phyloP scores from a whole-genome alignment of 2,329 filamentous ascomycete species.

The Fusarium sp. region DNA sequence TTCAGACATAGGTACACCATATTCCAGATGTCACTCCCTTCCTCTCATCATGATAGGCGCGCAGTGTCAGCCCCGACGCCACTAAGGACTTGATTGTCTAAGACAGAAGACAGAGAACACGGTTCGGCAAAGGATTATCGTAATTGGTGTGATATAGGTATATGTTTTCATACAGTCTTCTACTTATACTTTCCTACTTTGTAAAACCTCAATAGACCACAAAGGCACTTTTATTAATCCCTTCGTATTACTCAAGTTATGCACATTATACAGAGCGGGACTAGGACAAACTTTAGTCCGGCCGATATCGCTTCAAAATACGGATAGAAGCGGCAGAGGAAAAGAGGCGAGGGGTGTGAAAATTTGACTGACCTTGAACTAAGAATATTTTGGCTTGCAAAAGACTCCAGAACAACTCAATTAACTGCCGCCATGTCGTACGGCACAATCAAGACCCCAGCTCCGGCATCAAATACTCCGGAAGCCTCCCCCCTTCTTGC shows the following conservation, averaged over 20 bases:
- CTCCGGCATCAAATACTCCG: neutral
- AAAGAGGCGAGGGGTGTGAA: neutral
- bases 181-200: neutral
- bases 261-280: neutral
- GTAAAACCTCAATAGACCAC: neutral
- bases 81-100: neutral
- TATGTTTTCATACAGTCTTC: neutral
- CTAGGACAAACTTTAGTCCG: constrained; percentile 1
- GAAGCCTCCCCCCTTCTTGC: constrained; percentile 3
- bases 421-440: constrained; percentile 17
- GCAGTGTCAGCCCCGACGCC: neutral
- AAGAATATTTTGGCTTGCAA: neutral
- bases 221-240: neutral
- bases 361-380: neutral
- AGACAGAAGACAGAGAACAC: neutral
- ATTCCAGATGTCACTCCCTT: neutral
- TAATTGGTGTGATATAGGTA: neutral
- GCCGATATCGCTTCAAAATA: neutral
- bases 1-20: neutral
- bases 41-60: neutral
- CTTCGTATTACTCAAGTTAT: neutral
- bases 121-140: neutral
- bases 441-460: neutral
- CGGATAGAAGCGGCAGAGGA: neutral
- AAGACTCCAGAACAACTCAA: neutral